A percentile compares a stretch with the other conserved stretches of the same genome.
Evolutionary conservation across 345 rosid species (phyloP).

Genomic region (Eucalyptus grandis): DNA sequence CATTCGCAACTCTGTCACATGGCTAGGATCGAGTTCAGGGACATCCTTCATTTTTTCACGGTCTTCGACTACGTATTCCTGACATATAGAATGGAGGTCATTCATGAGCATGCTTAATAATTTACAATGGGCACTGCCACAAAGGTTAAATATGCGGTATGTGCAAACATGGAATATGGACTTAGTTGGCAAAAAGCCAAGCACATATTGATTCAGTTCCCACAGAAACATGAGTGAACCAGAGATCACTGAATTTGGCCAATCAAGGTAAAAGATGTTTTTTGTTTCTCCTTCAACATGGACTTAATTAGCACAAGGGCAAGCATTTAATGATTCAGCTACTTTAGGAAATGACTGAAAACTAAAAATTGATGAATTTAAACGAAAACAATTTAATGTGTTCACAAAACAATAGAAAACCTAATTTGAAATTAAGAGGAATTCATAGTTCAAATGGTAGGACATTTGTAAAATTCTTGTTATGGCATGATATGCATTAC

Average conservation of each 20-base stretch:
- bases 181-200: background rate
- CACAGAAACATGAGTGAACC: background rate
- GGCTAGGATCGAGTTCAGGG: conserved; percentile 84
- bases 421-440: background rate
- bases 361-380: background rate
- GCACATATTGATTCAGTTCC: background rate
- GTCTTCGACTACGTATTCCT: conserved; percentile 98
- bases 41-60: conserved; percentile 54
- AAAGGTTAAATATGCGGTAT: background rate
- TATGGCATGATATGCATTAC: background rate
- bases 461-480: background rate
- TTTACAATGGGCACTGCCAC: background rate
- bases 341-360: background rate
- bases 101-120: background rate
- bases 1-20: conserved; percentile 84
- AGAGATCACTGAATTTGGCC: background rate
- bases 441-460: background rate
- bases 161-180: background rate
- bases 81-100: background rate
- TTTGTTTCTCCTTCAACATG: background rate
- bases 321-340: background rate
- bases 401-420: background rate
- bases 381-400: background rate
- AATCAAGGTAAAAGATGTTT: background rate
- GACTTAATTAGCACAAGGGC: background rate